phyloP scores from a whole-genome alignment of 2,329 filamentous ascomycete species.

The Ophiobolus disseminans region DNA sequence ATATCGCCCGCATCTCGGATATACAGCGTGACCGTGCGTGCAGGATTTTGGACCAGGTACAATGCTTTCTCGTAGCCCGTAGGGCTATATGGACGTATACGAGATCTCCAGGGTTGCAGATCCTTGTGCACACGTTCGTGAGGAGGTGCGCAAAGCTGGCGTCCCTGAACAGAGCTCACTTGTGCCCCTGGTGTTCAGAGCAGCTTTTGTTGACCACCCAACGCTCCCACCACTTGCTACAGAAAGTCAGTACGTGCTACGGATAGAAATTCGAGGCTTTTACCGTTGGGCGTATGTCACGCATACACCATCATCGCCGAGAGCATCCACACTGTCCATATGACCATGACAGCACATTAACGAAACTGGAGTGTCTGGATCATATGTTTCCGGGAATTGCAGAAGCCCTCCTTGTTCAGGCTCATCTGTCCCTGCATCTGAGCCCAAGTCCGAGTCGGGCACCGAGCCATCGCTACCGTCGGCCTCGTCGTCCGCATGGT shows the following conservation, averaged over 20 bases:
- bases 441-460: slow-evolving; percentile 42
- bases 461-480: slow-evolving; percentile 45
- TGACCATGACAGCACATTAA: slow-evolving; percentile 54
- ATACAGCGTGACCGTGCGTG: slow-evolving; percentile 19
- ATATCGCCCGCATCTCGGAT: slow-evolving; percentile 17
- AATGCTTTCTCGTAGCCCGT: no score
- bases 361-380: slow-evolving; percentile 55
- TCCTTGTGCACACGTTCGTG: no score
- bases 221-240: slow-evolving; percentile 61
- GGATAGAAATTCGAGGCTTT: not conserved
- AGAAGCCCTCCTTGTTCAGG: slow-evolving; percentile 51
- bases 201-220: slow-evolving; percentile 60
- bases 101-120: no score
- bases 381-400: slow-evolving; percentile 55
- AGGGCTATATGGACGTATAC: no score
- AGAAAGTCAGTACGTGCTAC: not conserved
- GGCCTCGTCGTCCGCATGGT: slow-evolving; percentile 37
- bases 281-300: slow-evolving; percentile 55
- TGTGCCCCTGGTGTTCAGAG: slow-evolving; percentile 51
- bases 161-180: no score
- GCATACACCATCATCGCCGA: slow-evolving; percentile 57
- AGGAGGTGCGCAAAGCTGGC: no score
- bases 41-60: slow-evolving; percentile 4
- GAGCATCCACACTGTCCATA: slow-evolving; percentile 52
- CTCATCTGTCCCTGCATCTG: slow-evolving; percentile 46